Base-by-base conservation (phyloP, 805 yeast species). In the Saccharomycopsis oosterbeekiorum region DNA sequence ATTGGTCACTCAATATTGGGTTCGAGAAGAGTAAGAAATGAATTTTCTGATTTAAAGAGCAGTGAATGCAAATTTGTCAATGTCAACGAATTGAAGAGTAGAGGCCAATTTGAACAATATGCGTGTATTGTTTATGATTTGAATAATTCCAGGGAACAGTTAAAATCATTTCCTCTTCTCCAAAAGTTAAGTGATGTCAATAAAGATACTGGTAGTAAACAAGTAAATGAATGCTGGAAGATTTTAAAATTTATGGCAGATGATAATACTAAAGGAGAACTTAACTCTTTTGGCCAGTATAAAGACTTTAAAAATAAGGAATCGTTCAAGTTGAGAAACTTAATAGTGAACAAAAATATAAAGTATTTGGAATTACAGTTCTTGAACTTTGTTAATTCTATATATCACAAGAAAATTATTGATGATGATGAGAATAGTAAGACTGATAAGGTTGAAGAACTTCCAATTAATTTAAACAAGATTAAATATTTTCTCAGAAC, bases 311-410 rank as follows among this genome's bases (percentile, higher is more conserved):
- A 69, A 74, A 75, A 65, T 75, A 70, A 62, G 71, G 71, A 53
- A n/a, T 56, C 56, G 68, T 70, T 65, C 67, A 66, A 21, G 68
- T 55, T 80, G 56, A 74, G 81, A 58, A 75, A 75, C 56, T 71
- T 74, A 61, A 79, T 87, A 47, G 80, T 83, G 2, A 66, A 70
- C 14, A 84, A 81, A 62, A 80, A 94, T 15, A 82, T 80, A 67
- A 66, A 71, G 12, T 85, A 81, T 67, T 76, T 93, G 64, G 96
- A 94, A 70, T 70, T 72, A 10, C 97, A 93, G 72, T 93, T 91
- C 73, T 81, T 82, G 68, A 85, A 82, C 54, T 84, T 85, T 70
- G 82, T 91, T 64, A 89, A 88, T 67, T 82, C 80, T 55, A 74
- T 88, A 65, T 84, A 84, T 73, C 70, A 78, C 64, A 79, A 80